Percentiles rank a stretch among this genome's conserved stretches.
Conservation (phyloP, 768 basidiomycete species). For the Lactarius hengduanensis region DNA sequence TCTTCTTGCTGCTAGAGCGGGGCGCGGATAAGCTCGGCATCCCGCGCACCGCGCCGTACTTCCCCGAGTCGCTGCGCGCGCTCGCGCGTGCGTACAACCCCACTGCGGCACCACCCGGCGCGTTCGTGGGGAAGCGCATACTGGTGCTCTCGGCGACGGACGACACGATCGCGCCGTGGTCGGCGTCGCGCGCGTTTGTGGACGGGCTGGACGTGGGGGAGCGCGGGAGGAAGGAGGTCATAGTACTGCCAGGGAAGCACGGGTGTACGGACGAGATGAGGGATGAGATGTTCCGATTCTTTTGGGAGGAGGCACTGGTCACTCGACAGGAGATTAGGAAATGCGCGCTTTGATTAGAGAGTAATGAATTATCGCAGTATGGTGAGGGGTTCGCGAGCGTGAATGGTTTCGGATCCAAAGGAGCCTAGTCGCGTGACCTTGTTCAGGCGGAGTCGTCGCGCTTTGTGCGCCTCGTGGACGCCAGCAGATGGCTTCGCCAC, state of each 20-base stretch:
- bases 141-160: conserved; percentile 62
- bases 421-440: not conserved
- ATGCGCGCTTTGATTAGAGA: conserved; percentile 10
- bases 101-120: conserved; percentile 44
- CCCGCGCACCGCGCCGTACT: conserved; percentile 48
- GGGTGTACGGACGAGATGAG: conserved; percentile 40
- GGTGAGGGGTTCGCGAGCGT: too few relatives aligned
- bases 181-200: conserved; percentile 34
- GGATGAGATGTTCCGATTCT: conserved; percentile 29
- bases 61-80: conserved; percentile 53
- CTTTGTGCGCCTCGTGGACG: not conserved
- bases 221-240: conserved; percentile 35
- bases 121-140: conserved; percentile 70
- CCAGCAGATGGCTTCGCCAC: not conserved
- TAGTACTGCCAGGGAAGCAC: conserved; percentile 39
- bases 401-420: too few relatives aligned
- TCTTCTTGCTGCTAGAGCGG: conserved; percentile 50
- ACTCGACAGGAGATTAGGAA: not conserved
- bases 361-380: not conserved
- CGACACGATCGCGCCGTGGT: conserved; percentile 41
- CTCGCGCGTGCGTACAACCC: conserved; percentile 51
- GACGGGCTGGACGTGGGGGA: conserved; percentile 33
- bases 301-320: conserved; percentile 28
- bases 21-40: conserved; percentile 52
- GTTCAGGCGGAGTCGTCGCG: not conserved